Percentiles rank a stretch among this genome's conserved stretches.
phyloP scores from a whole-genome alignment of 1,284 basidiomycete species.

The Cutaneotrichosporon sp. region DNA sequence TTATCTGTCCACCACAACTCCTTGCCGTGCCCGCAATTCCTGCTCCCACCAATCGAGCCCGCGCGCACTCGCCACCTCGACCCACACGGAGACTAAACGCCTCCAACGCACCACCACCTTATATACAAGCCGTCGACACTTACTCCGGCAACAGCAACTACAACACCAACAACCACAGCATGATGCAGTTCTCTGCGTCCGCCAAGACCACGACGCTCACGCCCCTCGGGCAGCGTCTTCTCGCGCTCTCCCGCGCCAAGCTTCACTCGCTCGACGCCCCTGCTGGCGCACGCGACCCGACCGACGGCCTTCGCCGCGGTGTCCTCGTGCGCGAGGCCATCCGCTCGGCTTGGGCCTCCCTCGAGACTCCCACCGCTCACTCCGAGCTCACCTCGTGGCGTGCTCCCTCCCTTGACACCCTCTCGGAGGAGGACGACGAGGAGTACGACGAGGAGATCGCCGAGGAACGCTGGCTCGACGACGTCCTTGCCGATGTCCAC shows the following conservation, averaged over 20 bases:
- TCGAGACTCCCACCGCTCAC: constrained; percentile 25
- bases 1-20: background rate
- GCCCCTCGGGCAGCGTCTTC: constrained; percentile 39
- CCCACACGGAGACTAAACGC: constrained; percentile 7
- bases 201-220: constrained; percentile 33
- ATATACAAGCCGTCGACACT: no score
- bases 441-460: constrained; percentile 19
- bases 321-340: constrained; percentile 41
- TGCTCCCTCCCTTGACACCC: constrained; percentile 32
- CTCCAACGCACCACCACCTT: background rate
- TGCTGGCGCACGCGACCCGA: constrained; percentile 26
- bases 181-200: constrained; percentile 39
- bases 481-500: constrained; percentile 33
- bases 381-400: constrained; percentile 38
- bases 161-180: background rate
- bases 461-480: constrained; percentile 40
- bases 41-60: background rate
- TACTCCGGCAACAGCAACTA: background rate
- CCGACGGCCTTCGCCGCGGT: constrained; percentile 26
- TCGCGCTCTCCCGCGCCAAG: constrained; percentile 39
- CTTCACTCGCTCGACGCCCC: constrained; percentile 30
- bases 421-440: constrained; percentile 40
- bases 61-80: background rate
- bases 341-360: constrained; percentile 36
- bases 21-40: background rate